phyloP scores from a whole-genome alignment of 805 yeast species.

The Groenewaldozyma tartarivorans region DNA sequence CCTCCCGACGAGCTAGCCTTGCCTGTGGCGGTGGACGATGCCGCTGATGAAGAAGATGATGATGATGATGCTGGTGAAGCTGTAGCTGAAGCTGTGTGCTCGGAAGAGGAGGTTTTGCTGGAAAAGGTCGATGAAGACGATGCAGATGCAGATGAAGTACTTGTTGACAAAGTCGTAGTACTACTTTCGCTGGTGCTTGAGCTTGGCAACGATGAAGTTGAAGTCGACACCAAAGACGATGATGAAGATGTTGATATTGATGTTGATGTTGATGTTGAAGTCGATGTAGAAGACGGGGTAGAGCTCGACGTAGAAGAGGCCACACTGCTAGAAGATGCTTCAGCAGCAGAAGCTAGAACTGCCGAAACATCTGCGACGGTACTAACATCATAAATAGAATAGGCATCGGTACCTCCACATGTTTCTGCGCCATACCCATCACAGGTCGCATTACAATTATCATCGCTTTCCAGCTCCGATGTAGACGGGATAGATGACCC shows the following conservation, averaged over 20 bases:
- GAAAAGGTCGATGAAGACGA: conserved; percentile 11
- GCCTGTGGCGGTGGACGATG: conserved; percentile 20
- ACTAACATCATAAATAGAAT: conserved; percentile 19
- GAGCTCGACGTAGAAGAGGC: conserved; percentile 17
- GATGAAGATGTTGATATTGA: conserved; percentile 15
- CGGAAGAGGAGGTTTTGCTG: conserved; percentile 11
- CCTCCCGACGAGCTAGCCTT: conserved; percentile 16
- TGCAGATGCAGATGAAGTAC: conserved; percentile 13
- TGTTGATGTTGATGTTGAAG: conserved; percentile 10
- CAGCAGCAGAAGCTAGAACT: conserved; percentile 12
- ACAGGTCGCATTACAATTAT: conserved; percentile 41
- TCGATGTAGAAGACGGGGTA: conserved; percentile 19
- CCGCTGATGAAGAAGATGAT: conserved; percentile 22
- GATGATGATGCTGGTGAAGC: conserved; percentile 22
- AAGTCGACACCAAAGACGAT: conserved; percentile 12
- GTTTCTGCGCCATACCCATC: conserved; percentile 50
- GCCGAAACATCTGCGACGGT: conserved; percentile 13
- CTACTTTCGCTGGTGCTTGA: too few species aligned
- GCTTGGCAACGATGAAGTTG: conserved; percentile 11
- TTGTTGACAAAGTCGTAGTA: conserved; percentile 7
- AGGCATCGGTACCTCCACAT: conserved; percentile 53
- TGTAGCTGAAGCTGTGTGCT: conserved; percentile 11
- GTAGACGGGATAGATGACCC: conserved; percentile 41
- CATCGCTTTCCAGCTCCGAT: conserved; percentile 19
- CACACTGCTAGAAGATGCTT: conserved; percentile 17